Evolutionary conservation across 768 basidiomycete species (phyloP), one percentile per base, ranked within the genome.

Genomic region (Leucocoprinus leucothites): DNA sequence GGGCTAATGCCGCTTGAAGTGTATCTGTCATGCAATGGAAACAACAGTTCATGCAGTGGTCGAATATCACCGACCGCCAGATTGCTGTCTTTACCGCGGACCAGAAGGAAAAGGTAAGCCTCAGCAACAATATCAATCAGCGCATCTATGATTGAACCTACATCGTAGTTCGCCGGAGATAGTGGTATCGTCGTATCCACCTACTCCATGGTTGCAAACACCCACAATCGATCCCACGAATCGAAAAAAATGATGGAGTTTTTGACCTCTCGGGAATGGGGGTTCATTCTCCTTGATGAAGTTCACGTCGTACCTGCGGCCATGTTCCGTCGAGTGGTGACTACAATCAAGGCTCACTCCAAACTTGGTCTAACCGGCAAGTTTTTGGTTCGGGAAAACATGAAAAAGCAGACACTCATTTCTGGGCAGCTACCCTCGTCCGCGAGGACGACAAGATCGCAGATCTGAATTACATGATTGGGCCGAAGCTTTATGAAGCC

Each of bases 221-320:
- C 94, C 2, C 91, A 94, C 65, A 97, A 98, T 68, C 85, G 97
- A 61, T 97, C 97, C n/a, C 94, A 98, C 67, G 94, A 96, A 66
- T 91, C 97, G 16, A 94, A 97, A 76, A 97, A 98, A 77, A 98
- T 98, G 92, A 99, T 99, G 97, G 95, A 99, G 61, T 99, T 98
- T 66, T 70, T 99, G 43, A 93, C 93, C 25, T 94, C 93, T n/a
- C 79, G 96, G 51, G 97, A 99, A 71, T 99, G 97, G 97, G 97
- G 97, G 8, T 98, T 98, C 72, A 90, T 99, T 60, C 77, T 99
- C 18, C 78, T 99, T 41, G 97, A 99, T 65, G 97, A 99, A 73
- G 97, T 98, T 18, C 97, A 99, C 68, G 97, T 99, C 60, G 97
- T 98, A 3, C 97, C 97, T 6, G 97, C 97, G 3, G 93, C 93